Conservation (phyloP, 805 yeast species). For the Starmera dryadoides region DNA sequence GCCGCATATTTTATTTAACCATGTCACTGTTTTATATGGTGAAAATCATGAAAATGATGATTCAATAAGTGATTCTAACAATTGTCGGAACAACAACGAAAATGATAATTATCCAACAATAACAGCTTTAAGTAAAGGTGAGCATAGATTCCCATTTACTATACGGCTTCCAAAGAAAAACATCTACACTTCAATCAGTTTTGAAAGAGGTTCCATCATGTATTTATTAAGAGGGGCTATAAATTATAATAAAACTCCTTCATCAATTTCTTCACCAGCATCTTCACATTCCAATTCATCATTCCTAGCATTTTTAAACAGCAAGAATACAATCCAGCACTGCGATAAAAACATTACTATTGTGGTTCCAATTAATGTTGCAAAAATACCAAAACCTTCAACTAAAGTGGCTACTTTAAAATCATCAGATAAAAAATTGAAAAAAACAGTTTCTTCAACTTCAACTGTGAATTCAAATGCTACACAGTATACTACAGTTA, state of each 20-base stretch:
- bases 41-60: constrained; percentile 14
- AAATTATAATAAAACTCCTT: constrained; percentile 13
- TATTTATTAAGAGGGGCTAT: constrained; percentile 50
- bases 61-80: constrained; percentile 1
- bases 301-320: constrained; percentile 1
- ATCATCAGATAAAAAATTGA: constrained; percentile 36
- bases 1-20: constrained; percentile 48
- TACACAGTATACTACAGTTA: constrained; percentile 12
- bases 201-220: constrained; percentile 78
- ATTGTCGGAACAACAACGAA: constrained; percentile 4
- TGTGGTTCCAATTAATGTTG: constrained; percentile 69
- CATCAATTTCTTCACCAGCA: constrained; percentile 14
- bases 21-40: constrained; percentile 55
- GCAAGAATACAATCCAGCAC: constrained; percentile 25
- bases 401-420: constrained; percentile 59
- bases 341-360: constrained; percentile 56
- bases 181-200: constrained; percentile 67
- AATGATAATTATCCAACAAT: neutral
- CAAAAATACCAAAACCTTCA: constrained; percentile 56
- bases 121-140: constrained; percentile 65
- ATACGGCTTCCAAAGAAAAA: constrained; percentile 72
- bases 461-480: constrained; percentile 29
- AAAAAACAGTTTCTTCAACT: constrained; percentile 32
- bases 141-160: constrained; percentile 81
- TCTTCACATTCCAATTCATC: constrained; percentile 14